These are phyloP conservation scores for Naganishia albida DNA, from an alignment of 1,284 basidiomycete species.

Conservation along the genomic window DNA sequence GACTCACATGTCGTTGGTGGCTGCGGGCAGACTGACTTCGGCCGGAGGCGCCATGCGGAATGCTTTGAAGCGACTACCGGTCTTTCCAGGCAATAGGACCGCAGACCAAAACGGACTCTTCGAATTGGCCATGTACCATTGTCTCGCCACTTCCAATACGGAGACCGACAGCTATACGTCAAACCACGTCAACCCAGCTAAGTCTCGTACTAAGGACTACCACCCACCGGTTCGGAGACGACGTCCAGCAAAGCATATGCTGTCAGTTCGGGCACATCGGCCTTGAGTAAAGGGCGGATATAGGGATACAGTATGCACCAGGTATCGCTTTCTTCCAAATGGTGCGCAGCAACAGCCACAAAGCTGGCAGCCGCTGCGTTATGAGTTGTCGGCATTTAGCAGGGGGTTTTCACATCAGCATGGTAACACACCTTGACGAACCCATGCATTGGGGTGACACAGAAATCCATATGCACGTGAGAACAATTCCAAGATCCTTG, in stretches of 20 bases:
- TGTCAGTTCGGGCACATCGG: conserved; percentile 76
- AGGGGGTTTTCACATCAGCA: not conserved
- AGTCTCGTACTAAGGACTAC: not conserved
- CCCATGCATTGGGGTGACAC: conserved; percentile 96
- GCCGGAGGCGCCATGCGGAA: conserved; percentile 26
- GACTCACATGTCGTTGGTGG: conserved; percentile 51
- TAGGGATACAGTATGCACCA: conserved; percentile 97
- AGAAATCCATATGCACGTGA: conserved; percentile 81
- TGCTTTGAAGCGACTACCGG: conserved; percentile 6
- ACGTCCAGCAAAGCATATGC: conserved; percentile 72
- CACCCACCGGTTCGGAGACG: conserved; percentile 73
- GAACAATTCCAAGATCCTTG: conserved; percentile 93
- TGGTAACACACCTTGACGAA: conserved; percentile 72
- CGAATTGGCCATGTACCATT: conserved; percentile 66
- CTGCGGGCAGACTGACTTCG: not conserved
- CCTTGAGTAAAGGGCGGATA: conserved; percentile 78
- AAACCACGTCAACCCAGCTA: not conserved
- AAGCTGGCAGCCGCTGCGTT: conserved; percentile 75
- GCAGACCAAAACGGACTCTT: conserved; percentile 30
- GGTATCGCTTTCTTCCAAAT: conserved; percentile 77
- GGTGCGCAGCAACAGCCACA: conserved; percentile 77
- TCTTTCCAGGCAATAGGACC: conserved; percentile 15
- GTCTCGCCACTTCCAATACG: conserved; percentile 80
- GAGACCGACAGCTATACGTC: conserved; percentile 66
- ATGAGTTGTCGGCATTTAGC: not conserved